Percentiles rank a stretch among this genome's conserved stretches.
These are phyloP conservation scores for Moniliophthora roreri DNA, from an alignment of 1,284 basidiomycete genomes.

Conservation along the genomic window DNA sequence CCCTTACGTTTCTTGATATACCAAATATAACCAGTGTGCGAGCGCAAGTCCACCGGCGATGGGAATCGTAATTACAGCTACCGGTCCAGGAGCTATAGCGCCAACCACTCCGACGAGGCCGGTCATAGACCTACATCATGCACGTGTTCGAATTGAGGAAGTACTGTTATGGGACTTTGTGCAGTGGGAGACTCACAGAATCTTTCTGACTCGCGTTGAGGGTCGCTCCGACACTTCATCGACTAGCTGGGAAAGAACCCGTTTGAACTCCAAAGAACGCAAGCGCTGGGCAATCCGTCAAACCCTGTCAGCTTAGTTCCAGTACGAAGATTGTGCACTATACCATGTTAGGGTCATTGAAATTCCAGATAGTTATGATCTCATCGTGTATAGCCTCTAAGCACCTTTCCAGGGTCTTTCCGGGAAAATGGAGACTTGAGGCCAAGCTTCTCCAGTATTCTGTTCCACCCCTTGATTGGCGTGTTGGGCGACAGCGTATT, in stretches of 20 bases:
- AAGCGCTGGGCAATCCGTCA: conserved; percentile 17
- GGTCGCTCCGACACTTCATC: conserved; percentile 10
- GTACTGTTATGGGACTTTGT: too few relatives aligned
- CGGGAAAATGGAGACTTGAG: conserved; percentile 19
- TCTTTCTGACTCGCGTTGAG: conserved; percentile 6
- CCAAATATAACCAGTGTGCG: conserved; percentile 22
- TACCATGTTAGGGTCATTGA: conserved; percentile 23
- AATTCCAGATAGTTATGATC: conserved; percentile 26
- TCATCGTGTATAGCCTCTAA: conserved; percentile 20
- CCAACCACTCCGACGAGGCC: conserved; percentile 15
- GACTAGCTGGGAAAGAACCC: conserved; percentile 19
- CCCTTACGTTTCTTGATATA: conserved; percentile 21
- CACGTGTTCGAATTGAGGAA: background rate
- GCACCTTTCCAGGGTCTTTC: conserved; percentile 17
- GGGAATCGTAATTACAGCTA: too few relatives aligned
- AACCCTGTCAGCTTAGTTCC: background rate
- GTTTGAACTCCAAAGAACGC: conserved; percentile 20
- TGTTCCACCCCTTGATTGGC: background rate
- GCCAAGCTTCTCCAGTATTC: conserved; percentile 24
- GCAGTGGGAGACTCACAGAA: conserved; percentile 12
- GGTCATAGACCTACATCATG: conserved; percentile 15
- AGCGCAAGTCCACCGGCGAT: conserved; percentile 22
- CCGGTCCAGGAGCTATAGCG: conserved; percentile 10
- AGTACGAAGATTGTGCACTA: background rate
- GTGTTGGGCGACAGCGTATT: background rate